Evolutionary conservation across 2,329 filamentous ascomycete species (phyloP).

Genomic region (Aspergillus calidoustus): DNA sequence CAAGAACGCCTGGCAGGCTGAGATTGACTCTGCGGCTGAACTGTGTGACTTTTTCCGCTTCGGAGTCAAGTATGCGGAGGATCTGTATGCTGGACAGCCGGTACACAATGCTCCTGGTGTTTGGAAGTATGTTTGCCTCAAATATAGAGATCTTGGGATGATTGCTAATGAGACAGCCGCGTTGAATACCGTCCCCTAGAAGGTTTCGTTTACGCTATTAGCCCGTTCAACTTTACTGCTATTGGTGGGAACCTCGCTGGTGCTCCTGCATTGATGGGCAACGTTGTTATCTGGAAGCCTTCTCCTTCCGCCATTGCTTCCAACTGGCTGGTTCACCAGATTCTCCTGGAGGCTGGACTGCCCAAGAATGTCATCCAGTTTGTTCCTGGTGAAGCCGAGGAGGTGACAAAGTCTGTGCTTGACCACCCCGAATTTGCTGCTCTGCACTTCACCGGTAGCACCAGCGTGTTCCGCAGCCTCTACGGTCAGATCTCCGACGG

Average conservation of each 20-base stretch:
- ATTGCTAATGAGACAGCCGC: constrained; percentile 52
- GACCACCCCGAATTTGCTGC: constrained; percentile 80
- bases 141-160: not conserved
- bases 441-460: constrained; percentile 95
- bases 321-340: constrained; percentile 88
- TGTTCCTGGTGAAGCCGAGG: constrained; percentile 82
- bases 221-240: constrained; percentile 96
- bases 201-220: constrained; percentile 93
- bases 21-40: constrained; percentile 95
- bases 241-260: constrained; percentile 86
- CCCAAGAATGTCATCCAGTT: constrained; percentile 92
- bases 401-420: constrained; percentile 78
- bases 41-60: constrained; percentile 88
- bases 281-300: constrained; percentile 98
- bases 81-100: constrained; percentile 87
- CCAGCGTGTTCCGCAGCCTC: constrained; percentile 83
- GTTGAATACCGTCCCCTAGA: constrained; percentile 88
- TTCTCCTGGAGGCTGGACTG: constrained; percentile 87
- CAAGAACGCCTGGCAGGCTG: constrained; percentile 99
- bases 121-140: constrained; percentile 70
- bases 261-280: constrained; percentile 85
- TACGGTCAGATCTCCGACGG: constrained; percentile 85
- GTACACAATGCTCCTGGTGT: constrained; percentile 79
- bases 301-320: constrained; percentile 86
- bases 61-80: constrained; percentile 91